Evolutionary conservation across 345 rosid genomes (phyloP).

Genomic region (Murraya koenigii): DNA sequence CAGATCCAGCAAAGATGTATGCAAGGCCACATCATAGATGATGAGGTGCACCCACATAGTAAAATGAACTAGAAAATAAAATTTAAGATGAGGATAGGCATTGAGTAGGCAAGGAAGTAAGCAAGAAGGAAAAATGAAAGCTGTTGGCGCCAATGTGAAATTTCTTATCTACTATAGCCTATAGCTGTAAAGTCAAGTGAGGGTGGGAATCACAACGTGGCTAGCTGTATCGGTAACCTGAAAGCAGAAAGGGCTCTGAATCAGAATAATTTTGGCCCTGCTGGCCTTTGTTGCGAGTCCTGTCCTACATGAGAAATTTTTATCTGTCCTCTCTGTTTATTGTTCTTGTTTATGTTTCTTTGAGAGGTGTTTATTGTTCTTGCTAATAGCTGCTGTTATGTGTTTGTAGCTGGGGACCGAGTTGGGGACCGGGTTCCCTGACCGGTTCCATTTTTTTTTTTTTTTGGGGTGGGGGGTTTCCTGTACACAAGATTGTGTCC

Average conservation of each 20-base stretch:
- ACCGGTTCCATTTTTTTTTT: neutral
- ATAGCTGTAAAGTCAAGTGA: constrained; percentile 8
- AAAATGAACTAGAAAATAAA: constrained; percentile 9
- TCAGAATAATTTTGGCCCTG: neutral
- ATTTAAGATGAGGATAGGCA: neutral
- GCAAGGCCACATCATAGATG: constrained; percentile 33
- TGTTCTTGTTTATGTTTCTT: too few species aligned
- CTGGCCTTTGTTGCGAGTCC: neutral
- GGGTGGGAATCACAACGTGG: neutral
- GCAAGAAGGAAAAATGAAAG: neutral
- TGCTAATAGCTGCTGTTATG: neutral
- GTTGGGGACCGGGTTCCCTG: neutral
- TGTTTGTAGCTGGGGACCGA: neutral
- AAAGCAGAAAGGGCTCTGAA: neutral
- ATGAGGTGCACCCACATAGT: neutral
- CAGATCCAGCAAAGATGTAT: constrained; percentile 69
- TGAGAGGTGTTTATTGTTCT: neutral
- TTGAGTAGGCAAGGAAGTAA: neutral
- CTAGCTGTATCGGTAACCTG: constrained; percentile 5
- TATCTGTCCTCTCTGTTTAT: neutral
- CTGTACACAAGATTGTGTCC: neutral
- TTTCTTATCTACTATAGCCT: neutral
- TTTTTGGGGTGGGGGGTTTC: too few species aligned
- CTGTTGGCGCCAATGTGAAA: neutral
- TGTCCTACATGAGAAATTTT: neutral